Evolutionary conservation across 768 basidiomycete genomes (phyloP), one percentile per base, ranked within the genome.

Genomic region (Russula ochroleuca): DNA sequence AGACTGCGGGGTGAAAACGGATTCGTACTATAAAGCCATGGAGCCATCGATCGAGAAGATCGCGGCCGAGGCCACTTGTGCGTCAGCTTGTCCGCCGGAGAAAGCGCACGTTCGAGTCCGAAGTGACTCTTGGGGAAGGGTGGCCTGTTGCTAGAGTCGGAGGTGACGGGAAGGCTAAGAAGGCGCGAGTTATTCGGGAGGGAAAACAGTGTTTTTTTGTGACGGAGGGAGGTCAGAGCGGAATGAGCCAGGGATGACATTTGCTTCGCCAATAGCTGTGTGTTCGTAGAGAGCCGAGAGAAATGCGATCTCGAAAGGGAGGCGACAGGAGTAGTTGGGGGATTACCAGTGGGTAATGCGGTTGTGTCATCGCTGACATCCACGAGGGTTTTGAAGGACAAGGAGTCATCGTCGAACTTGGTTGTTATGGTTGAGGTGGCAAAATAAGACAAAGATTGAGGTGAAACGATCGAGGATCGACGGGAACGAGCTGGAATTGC

Each of bases 11-110:
- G 23, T 35, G 61, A 40, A 69, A 55, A n/a, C 65, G 63, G 23
- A 21, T 48, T 59, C 2, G 57, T 28, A 33, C 49, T 28, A 33
- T 38, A 40, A 55, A 66, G 38, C 9, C 35, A 49, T 5, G 57
- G 55, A 41, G 65, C 59, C 2, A 35, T 21, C 33, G 50, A 57
- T 19, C 64, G 54, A 55, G 77, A 54, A 17, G 73, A 72, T 41
- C 69, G 74, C 33, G 80, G 81, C 11, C 73, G 71, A 1, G 82
- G 82, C 78, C 81, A 83, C 68, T 83, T 83, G 53, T 77, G 71
- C 6, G 82, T 83, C 62, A 83, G 79, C 65, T 78, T 81, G 59
- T 75, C 73, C 31, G 52, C 52, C 13, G 57, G 23, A 19, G n/a
- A 1, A 45, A 41, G 31, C 9, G 28, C n/a, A 13, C 9, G 52